A percentile compares a stretch with the other conserved stretches of the same genome.
phyloP scores from a whole-genome alignment of 2,329 filamentous ascomycete species.

The Fonsecaea pugnacius region DNA sequence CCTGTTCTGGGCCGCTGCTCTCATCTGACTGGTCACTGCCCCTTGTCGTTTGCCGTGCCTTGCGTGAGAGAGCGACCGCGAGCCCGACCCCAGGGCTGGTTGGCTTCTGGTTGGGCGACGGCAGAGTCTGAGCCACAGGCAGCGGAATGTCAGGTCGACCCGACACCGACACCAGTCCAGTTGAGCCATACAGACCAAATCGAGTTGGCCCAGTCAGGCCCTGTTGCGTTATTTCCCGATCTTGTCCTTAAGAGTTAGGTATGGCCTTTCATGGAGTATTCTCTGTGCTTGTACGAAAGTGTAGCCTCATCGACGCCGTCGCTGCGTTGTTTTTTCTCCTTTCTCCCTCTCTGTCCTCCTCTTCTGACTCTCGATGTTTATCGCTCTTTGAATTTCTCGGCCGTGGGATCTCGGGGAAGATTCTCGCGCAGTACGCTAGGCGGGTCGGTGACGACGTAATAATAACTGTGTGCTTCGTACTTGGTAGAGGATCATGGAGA shows the following conservation, averaged over 20 bases:
- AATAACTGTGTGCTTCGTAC: neutral
- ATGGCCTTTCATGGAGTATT: too few relatives aligned
- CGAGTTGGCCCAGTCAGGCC: neutral
- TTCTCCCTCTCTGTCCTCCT: neutral
- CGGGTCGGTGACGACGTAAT: neutral
- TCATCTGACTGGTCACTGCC: neutral
- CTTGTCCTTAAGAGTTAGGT: neutral
- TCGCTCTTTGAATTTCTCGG: neutral
- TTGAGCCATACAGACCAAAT: neutral
- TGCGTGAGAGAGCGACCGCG: neutral
- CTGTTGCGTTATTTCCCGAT: slow-evolving; percentile 5
- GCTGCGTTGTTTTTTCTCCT: neutral
- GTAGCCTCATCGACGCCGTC: neutral
- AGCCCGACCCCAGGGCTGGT: neutral
- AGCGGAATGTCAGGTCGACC: neutral
- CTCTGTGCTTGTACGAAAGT: neutral
- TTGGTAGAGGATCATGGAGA: neutral
- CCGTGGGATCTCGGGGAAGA: neutral
- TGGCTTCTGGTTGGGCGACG: neutral
- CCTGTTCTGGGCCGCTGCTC: neutral
- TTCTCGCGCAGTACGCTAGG: neutral
- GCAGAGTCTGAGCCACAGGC: neutral
- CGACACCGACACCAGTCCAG: neutral
- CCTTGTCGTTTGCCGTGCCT: neutral
- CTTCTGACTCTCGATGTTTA: neutral